A percentile compares a stretch with the other conserved stretches of the same genome.
Evolutionary conservation across 208 protist genomes (phyloP).

Genomic region (Lotmaria passim): DNA sequence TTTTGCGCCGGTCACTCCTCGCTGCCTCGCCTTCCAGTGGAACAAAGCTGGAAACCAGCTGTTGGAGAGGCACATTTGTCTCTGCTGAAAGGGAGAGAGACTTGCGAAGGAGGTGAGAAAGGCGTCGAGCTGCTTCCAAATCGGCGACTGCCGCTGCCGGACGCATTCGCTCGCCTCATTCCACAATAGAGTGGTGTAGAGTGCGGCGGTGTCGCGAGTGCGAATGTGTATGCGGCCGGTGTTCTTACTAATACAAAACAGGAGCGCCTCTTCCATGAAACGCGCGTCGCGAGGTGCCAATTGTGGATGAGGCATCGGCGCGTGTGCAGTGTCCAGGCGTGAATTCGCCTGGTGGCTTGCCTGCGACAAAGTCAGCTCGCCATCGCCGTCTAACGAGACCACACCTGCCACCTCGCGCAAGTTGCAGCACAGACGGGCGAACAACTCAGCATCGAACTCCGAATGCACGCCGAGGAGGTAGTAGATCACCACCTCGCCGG

Average conservation of each 20-base stretch:
- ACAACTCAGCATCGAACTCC: slow-evolving; percentile 64
- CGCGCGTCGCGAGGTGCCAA: background rate
- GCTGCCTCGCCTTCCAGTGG: slow-evolving; percentile 4
- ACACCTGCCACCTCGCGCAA: slow-evolving; percentile 32
- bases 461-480: slow-evolving; percentile 74
- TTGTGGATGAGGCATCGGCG: background rate
- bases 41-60: slow-evolving; percentile 44
- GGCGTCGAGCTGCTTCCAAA: slow-evolving; percentile 61
- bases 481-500: slow-evolving; percentile 50
- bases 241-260: slow-evolving; percentile 67
- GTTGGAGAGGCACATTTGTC: slow-evolving; percentile 32
- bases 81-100: slow-evolving; percentile 43
- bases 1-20: background rate
- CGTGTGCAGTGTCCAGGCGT: background rate
- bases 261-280: slow-evolving; percentile 16
- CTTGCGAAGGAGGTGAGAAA: slow-evolving; percentile 46
- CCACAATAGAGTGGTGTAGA: slow-evolving; percentile 49
- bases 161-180: slow-evolving; percentile 57
- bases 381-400: slow-evolving; percentile 7
- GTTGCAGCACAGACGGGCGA: slow-evolving; percentile 54
- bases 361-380: slow-evolving; percentile 21
- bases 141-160: slow-evolving; percentile 34
- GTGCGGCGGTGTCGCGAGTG: background rate
- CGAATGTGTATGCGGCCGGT: slow-evolving; percentile 76
- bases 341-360: slow-evolving; percentile 2